phyloP scores from a whole-genome alignment of 2,329 filamentous ascomycete species.

The Lizonia empirigonia region DNA sequence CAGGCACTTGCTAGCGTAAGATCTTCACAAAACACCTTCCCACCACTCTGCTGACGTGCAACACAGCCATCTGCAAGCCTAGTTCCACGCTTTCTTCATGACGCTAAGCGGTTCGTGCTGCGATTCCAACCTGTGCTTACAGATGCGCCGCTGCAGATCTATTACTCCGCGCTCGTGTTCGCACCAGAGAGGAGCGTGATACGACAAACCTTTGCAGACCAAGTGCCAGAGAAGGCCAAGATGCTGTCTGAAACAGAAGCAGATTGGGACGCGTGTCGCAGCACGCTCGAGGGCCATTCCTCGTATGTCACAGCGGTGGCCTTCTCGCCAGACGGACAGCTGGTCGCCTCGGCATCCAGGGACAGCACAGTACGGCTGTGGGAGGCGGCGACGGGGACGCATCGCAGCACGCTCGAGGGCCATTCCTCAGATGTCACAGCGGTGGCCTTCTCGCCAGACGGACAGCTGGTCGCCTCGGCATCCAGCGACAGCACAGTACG shows the following conservation, averaged over 20 bases:
- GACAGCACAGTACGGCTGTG: too few species aligned
- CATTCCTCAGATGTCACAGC: too few species aligned
- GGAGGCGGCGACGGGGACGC: too few species aligned
- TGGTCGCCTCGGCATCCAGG: too few species aligned
- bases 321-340: background rate
- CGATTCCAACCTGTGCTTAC: conserved; percentile 30
- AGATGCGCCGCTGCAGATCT: conserved; percentile 46
- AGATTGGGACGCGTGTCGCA: conserved; percentile 17
- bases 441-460: too few species aligned
- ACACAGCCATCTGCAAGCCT: background rate
- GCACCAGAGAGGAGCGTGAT: conserved; percentile 32
- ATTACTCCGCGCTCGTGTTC: conserved; percentile 47
- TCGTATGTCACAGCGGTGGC: background rate
- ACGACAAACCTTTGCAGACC: conserved; percentile 11
- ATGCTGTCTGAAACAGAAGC: conserved; percentile 12
- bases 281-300: background rate
- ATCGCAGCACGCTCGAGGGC: too few species aligned
- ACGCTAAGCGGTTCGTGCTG: conserved; percentile 43
- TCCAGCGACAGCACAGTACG: too few species aligned
- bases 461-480: too few species aligned
- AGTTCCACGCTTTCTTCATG: conserved; percentile 29
- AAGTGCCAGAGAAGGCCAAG: conserved; percentile 6
- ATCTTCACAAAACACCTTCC: background rate
- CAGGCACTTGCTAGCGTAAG: conserved; percentile 19
- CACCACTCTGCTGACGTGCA: background rate